A percentile compares a stretch with the other conserved stretches of the same genome.
Conservation (phyloP, 2,329 filamentous ascomycete genomes). For the Curvularia eragrostidis region DNA sequence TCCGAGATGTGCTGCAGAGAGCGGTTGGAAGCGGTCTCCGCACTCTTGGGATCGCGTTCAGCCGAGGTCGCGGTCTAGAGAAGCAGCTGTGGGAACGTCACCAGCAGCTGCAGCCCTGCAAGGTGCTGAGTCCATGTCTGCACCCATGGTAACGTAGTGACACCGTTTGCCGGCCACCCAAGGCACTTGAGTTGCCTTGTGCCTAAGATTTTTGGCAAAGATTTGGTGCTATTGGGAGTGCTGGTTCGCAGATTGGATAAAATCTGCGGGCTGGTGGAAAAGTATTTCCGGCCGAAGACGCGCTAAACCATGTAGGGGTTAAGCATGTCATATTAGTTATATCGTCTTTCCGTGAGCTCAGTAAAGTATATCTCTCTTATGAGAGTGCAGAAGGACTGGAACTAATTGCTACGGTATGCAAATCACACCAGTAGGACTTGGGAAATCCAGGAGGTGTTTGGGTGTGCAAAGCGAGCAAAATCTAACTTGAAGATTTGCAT, state of each 20-base stretch:
- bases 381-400: not conserved
- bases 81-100: constrained; percentile 12
- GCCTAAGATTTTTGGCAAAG: constrained; percentile 12
- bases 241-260: constrained; percentile 17
- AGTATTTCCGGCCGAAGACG: constrained; percentile 23
- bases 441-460: not conserved
- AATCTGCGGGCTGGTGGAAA: constrained; percentile 20
- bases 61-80: constrained; percentile 42
- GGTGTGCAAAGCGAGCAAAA: not conserved
- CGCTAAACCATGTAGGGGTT: constrained; percentile 4
- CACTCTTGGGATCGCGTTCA: constrained; percentile 36
- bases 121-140: constrained; percentile 3
- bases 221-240: constrained; percentile 15
- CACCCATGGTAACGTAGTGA: constrained; percentile 11
- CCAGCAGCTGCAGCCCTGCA: constrained; percentile 10
- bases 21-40: constrained; percentile 44
- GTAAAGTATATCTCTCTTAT: not conserved
- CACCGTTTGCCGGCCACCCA: not conserved
- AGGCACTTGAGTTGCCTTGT: constrained; percentile 13
- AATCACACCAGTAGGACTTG: not conserved
- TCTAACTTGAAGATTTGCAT: not conserved
- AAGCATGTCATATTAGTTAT: not conserved
- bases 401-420: not conserved
- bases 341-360: not conserved
- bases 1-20: constrained; percentile 27